Percentiles rank a stretch among this genome's conserved stretches.
Conservation (phyloP, 768 basidiomycete species). For the Russula sp. region DNA sequence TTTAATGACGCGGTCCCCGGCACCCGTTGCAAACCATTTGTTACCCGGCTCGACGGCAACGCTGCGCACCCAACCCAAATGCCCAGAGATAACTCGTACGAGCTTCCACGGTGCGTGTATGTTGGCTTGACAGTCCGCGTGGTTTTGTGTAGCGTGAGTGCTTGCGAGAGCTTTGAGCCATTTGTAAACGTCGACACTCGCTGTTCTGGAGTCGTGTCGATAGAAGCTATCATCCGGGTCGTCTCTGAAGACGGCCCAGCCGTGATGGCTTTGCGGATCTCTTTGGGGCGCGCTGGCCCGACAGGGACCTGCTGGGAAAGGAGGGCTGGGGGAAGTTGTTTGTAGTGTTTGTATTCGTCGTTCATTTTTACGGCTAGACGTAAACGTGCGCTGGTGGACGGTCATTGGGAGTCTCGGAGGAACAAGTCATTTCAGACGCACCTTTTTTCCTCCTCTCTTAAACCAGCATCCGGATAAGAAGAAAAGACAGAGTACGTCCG, state of each 20-base stretch:
- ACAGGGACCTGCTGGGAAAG: slow-evolving; percentile 77
- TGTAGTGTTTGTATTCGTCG: slow-evolving; percentile 86
- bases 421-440: slow-evolving; percentile 34
- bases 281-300: slow-evolving; percentile 72
- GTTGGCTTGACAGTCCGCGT: slow-evolving; percentile 91
- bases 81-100: slow-evolving; percentile 93
- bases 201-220: slow-evolving; percentile 68
- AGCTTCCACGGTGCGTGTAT: slow-evolving; percentile 98
- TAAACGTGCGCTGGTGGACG: slow-evolving; percentile 54
- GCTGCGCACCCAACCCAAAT: slow-evolving; percentile 96
- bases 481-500: slow-evolving; percentile 71
- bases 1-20: slow-evolving; percentile 97
- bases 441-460: slow-evolving; percentile 72
- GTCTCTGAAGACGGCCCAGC: slow-evolving; percentile 60
- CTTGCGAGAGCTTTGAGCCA: slow-evolving; percentile 71
- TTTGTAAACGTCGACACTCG: slow-evolving; percentile 71
- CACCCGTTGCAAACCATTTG: slow-evolving; percentile 97
- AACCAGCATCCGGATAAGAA: slow-evolving; percentile 55
- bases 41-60: slow-evolving; percentile 98
- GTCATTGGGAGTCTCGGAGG: background rate
- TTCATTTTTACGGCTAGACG: slow-evolving; percentile 81
- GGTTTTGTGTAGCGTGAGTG: slow-evolving; percentile 89
- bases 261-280: slow-evolving; percentile 64
- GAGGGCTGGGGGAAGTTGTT: slow-evolving; percentile 77
- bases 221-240: slow-evolving; percentile 60